These are phyloP conservation scores for Achlya hypogyna DNA, from an alignment of 352 stramenopile species.

Conservation along the genomic window DNA sequence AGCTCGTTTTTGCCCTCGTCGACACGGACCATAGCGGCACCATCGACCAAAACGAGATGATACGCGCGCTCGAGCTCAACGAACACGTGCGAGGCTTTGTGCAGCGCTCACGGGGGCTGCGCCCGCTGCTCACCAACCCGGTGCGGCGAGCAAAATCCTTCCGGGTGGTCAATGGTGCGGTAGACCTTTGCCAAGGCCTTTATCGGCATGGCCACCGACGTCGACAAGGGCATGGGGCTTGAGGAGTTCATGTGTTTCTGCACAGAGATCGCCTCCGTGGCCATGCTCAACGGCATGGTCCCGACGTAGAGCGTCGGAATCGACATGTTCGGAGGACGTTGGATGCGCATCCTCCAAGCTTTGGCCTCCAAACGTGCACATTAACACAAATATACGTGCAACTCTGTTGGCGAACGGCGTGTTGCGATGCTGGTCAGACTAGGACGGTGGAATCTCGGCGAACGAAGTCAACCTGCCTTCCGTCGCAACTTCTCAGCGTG, in stretches of 20 bases:
- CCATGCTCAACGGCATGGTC: constrained; percentile 36
- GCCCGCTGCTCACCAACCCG: constrained; percentile 44
- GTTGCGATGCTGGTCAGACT: too few relatives aligned
- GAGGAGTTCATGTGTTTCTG: constrained; percentile 73
- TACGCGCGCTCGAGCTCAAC: constrained; percentile 33
- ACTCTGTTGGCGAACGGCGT: too few relatives aligned
- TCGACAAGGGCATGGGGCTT: constrained; percentile 47
- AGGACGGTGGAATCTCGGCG: too few relatives aligned
- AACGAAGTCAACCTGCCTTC: too few relatives aligned
- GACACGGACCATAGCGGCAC: constrained; percentile 51
- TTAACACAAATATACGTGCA: too few relatives aligned
- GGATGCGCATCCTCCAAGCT: too few relatives aligned
- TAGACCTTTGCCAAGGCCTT: constrained; percentile 57
- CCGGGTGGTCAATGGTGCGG: too few relatives aligned
- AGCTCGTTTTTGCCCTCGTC: constrained; percentile 41
- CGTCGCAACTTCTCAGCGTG: too few relatives aligned
- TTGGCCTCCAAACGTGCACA: too few relatives aligned
- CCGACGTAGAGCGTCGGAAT: not conserved
- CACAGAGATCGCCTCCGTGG: constrained; percentile 47
- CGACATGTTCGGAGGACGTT: too few relatives aligned
- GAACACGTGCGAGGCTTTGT: constrained; percentile 26
- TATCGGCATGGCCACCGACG: constrained; percentile 40
- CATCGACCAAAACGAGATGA: constrained; percentile 53
- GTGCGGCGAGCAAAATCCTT: not conserved
- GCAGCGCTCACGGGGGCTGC: constrained; percentile 34